phyloP scores from a whole-genome alignment of 495 filamentous ascomycete species.

The Aspergillus baeticus region DNA sequence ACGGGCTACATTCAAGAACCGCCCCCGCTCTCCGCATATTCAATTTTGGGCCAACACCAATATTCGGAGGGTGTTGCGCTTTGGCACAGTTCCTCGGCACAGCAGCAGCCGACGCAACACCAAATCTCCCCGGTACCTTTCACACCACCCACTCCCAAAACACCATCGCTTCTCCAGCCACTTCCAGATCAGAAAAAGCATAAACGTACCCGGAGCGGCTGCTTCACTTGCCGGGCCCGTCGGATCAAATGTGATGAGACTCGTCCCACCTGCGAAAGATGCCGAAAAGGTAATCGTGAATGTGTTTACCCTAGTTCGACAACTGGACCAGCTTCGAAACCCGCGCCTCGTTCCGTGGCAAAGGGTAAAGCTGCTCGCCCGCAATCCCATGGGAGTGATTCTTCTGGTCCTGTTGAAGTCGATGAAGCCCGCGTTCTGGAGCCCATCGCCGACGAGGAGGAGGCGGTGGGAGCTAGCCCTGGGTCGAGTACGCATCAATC shows the following conservation, averaged over 20 bases:
- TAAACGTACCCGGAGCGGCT: conserved; percentile 88
- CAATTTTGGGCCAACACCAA: conserved; percentile 35
- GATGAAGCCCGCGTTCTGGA: conserved; percentile 53
- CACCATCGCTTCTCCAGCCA: conserved; percentile 31
- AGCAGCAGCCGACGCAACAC: conserved; percentile 7
- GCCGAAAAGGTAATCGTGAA: conserved; percentile 79
- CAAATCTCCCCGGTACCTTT: conserved; percentile 23
- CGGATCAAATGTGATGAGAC: conserved; percentile 93
- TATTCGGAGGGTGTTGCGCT: conserved; percentile 45
- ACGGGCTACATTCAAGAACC: conserved; percentile 25
- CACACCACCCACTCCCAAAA: conserved; percentile 25
- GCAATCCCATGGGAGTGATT: conserved; percentile 46
- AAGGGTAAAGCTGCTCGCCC: conserved; percentile 42
- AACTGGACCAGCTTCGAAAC: conserved; percentile 33
- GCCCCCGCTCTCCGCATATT: conserved; percentile 32
- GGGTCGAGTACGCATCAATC: conserved; percentile 29
- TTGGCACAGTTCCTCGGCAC: conserved; percentile 39
- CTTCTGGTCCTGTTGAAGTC: conserved; percentile 44
- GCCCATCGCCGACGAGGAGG: conserved; percentile 67
- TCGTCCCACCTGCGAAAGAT: conserved; percentile 85
- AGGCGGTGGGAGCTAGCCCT: conserved; percentile 39
- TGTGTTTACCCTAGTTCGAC: conserved; percentile 77
- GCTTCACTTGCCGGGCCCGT: conserved; percentile 87
- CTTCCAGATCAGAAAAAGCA: conserved; percentile 80
- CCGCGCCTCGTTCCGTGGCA: conserved; percentile 40